A percentile compares a stretch with the other conserved stretches of the same genome.
Conservation (phyloP, 139 green algal genomes). For the Desmodesmus armatus region DNA sequence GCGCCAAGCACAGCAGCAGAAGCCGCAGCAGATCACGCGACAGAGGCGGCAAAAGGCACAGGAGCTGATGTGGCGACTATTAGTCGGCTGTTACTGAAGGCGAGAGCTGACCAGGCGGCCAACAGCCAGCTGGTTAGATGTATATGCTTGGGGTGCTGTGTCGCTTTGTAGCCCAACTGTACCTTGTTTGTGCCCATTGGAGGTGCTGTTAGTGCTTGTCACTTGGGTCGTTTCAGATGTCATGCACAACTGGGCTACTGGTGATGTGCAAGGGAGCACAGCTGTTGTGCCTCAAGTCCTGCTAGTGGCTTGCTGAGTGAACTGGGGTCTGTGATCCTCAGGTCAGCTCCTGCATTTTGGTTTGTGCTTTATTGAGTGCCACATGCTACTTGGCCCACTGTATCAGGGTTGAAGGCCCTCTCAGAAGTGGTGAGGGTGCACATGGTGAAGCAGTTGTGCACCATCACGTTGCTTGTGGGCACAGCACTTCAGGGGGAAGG, state of each 20-base stretch:
- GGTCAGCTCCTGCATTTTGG: too few species aligned
- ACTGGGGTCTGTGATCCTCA: too few species aligned
- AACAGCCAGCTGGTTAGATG: background rate
- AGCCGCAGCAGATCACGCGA: conserved; percentile 8
- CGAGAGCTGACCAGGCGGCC: background rate
- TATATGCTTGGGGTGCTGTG: background rate
- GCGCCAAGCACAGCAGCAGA: background rate
- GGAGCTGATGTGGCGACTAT: background rate
- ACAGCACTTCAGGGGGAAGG: too few species aligned
- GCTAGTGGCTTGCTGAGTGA: too few species aligned
- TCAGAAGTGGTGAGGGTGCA: too few species aligned
- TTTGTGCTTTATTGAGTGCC: too few species aligned
- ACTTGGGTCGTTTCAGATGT: background rate
- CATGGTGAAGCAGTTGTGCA: too few species aligned
- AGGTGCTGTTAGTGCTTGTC: background rate
- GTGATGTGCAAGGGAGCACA: too few species aligned
- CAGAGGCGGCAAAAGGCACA: conserved; percentile 14
- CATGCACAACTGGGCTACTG: background rate
- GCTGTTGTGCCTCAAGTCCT: too few species aligned
- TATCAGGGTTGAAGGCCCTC: too few species aligned
- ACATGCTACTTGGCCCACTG: too few species aligned
- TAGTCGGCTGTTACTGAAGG: background rate
- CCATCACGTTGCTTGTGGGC: too few species aligned
- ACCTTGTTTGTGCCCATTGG: background rate
- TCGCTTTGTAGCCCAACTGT: background rate